Conservation (phyloP, 2,329 filamentous ascomycete genomes). For the Purpureocillium takamizusanense region DNA sequence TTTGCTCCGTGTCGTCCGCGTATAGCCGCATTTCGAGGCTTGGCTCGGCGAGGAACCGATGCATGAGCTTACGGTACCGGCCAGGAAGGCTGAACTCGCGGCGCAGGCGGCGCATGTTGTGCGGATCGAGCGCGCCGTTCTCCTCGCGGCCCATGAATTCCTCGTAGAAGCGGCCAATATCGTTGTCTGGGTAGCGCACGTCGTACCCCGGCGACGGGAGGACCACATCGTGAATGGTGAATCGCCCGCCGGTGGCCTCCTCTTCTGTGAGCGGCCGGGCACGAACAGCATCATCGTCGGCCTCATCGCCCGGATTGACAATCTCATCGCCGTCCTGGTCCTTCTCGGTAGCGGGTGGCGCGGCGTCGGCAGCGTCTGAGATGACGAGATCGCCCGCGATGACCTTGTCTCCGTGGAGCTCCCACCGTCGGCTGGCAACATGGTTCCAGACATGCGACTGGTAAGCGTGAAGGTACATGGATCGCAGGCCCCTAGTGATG, state of each 20-base stretch:
- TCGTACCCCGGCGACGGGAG: constrained; percentile 90
- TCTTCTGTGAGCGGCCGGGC: constrained; percentile 66
- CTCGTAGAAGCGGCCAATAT: constrained; percentile 73
- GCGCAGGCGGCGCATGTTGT: constrained; percentile 77
- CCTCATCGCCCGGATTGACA: constrained; percentile 31
- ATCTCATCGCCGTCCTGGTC: constrained; percentile 48
- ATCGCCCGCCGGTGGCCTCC: constrained; percentile 70
- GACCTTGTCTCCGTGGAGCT: constrained; percentile 61
- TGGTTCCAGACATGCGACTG: constrained; percentile 94
- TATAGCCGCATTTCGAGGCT: constrained; percentile 65
- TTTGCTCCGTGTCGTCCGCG: constrained; percentile 63
- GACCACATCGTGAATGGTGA: constrained; percentile 79
- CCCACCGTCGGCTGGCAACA: constrained; percentile 73
- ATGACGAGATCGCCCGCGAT: constrained; percentile 81
- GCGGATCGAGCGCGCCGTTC: constrained; percentile 72
- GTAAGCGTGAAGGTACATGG: constrained; percentile 97
- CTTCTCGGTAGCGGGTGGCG: constrained; percentile 39
- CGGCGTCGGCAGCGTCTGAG: constrained; percentile 26
- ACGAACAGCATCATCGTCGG: constrained; percentile 36
- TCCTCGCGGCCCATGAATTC: constrained; percentile 74
- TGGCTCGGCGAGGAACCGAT: constrained; percentile 56
- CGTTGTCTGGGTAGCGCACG: constrained; percentile 76
- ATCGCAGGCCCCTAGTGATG: constrained; percentile 72
- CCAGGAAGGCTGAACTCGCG: constrained; percentile 85
- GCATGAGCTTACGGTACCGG: constrained; percentile 77